A percentile compares a stretch with the other conserved stretches of the same genome.
Conservation (phyloP, 2,329 filamentous ascomycete genomes). For the Zalaria sp. region DNA sequence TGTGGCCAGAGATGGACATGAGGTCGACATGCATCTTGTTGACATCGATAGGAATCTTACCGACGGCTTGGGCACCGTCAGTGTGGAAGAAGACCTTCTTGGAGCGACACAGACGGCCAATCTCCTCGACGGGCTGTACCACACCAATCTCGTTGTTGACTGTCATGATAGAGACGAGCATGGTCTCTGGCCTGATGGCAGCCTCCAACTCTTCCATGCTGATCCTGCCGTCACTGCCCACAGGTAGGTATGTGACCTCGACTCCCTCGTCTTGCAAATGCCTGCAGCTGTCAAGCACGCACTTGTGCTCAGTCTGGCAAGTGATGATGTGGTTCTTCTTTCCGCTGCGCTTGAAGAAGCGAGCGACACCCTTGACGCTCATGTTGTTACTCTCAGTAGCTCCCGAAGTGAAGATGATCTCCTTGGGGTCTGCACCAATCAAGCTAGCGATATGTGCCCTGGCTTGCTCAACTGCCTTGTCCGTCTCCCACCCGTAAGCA, state of each 20-base stretch:
- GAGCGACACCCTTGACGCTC: slow-evolving; percentile 95
- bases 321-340: slow-evolving; percentile 99
- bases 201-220: slow-evolving; percentile 72
- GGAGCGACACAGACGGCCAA: slow-evolving; percentile 77
- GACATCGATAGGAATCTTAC: slow-evolving; percentile 92
- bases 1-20: slow-evolving; percentile 98
- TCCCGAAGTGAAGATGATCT: slow-evolving; percentile 97
- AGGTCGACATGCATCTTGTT: slow-evolving; percentile 97
- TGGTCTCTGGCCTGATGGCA: slow-evolving; percentile 82
- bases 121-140: slow-evolving; percentile 90
- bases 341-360: slow-evolving; percentile 81
- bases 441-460: slow-evolving; percentile 70
- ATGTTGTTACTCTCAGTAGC: slow-evolving; percentile 99
- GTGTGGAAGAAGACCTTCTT: slow-evolving; percentile 98
- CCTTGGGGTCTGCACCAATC: slow-evolving; percentile 89
- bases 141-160: slow-evolving; percentile 99
- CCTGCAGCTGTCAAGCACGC: slow-evolving; percentile 90
- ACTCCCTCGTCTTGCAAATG: slow-evolving; percentile 96
- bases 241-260: slow-evolving; percentile 91
- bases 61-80: slow-evolving; percentile 92
- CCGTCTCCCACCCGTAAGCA: slow-evolving; percentile 96
- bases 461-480: slow-evolving; percentile 82
- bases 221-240: slow-evolving; percentile 74
- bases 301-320: slow-evolving; percentile 96
- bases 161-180: slow-evolving; percentile 91